Evolutionary conservation across 495 filamentous ascomycete species (phyloP).

Genomic region (Parmelia sp.): DNA sequence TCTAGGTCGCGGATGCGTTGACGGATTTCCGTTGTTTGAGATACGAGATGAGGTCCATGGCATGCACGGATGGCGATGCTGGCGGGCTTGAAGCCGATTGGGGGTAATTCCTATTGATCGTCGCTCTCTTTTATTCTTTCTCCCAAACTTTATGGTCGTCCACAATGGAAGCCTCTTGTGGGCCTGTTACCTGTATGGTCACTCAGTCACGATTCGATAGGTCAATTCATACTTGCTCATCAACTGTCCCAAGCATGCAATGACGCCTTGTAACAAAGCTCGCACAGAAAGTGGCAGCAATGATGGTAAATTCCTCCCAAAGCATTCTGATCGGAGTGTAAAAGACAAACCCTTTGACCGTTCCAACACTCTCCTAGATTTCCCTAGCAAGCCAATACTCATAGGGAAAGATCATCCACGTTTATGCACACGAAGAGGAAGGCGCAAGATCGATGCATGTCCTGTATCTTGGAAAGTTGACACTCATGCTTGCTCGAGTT

Average conservation of each 20-base stretch:
- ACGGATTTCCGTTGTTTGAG: not conserved
- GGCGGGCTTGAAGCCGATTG: not conserved
- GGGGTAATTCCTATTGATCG: not conserved
- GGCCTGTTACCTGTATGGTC: not conserved
- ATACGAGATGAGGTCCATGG: not conserved
- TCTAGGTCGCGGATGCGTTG: not conserved
- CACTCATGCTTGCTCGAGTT: not conserved
- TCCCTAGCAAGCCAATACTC: not conserved
- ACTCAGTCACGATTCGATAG: conserved; percentile 1
- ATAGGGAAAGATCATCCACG: not conserved
- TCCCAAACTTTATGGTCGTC: not conserved
- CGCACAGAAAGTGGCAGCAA: not conserved
- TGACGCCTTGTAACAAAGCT: not conserved
- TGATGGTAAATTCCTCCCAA: not conserved
- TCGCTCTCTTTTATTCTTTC: not conserved
- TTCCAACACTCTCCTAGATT: not conserved
- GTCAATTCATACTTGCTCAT: not conserved
- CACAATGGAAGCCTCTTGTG: not conserved
- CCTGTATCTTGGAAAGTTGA: not conserved
- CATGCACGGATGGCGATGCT: not conserved
- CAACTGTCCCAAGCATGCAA: not conserved
- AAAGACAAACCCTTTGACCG: not conserved
- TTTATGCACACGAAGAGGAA: not conserved
- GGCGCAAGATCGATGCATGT: not conserved
- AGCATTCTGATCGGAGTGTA: not conserved